Conservation (phyloP, 306 rosid species). For the Benincasa hispida region DNA sequence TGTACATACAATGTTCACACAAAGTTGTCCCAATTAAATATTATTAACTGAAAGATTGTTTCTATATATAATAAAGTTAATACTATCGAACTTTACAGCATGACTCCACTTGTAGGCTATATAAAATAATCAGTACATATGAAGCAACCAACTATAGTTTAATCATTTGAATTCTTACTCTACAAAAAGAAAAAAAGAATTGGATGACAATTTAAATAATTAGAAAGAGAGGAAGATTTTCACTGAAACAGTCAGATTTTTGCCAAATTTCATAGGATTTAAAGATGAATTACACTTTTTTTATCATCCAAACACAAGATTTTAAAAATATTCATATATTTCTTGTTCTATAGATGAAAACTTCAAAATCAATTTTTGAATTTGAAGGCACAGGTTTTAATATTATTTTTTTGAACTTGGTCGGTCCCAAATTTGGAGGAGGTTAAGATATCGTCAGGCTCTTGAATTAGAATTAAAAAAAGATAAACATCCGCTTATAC, state of each 20-base stretch:
- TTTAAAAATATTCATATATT: too few species aligned
- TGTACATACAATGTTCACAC: too few species aligned
- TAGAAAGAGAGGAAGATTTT: neutral
- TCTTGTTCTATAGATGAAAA: too few species aligned
- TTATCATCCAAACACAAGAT: too few species aligned
- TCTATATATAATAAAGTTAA: too few species aligned
- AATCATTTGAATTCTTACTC: too few species aligned
- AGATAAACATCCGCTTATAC: neutral
- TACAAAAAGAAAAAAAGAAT: neutral
- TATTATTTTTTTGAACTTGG: too few species aligned
- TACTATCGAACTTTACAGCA: neutral
- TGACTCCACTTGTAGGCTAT: neutral
- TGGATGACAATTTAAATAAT: neutral
- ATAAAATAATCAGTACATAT: neutral
- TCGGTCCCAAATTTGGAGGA: too few species aligned
- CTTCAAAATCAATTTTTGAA: too few species aligned
- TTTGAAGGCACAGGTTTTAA: too few species aligned
- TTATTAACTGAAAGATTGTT: neutral
- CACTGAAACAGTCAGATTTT: neutral
- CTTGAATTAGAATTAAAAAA: neutral
- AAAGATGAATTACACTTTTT: too few species aligned
- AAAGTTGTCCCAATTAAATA: neutral
- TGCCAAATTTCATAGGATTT: too few species aligned
- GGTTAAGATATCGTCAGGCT: neutral
- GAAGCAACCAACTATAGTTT: neutral